Evolutionary conservation across 2,329 filamentous ascomycete species (phyloP), one percentile per base, ranked within the genome.

Genomic region (Trichoderma sp.): DNA sequence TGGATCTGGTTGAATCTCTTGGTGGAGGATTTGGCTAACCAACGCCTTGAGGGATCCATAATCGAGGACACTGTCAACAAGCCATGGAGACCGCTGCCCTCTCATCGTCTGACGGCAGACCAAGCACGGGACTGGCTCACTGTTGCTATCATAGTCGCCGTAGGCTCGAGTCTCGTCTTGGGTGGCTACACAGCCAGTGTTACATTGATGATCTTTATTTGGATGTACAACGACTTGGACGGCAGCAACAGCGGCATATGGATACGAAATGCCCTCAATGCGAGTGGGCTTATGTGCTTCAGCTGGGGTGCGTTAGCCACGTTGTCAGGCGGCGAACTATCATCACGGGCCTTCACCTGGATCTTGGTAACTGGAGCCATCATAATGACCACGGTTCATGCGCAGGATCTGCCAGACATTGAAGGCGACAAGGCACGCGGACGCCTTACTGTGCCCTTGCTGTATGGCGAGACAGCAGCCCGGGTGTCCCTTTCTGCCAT

Each of bases 151-250:
- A 73, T 75, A 5, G 7, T 74, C 3, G 71, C 72, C 2, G 59
- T 76, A 1, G 65, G 56, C 1, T 13, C 69, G 2, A 73, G 75
- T 53, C 2, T 59, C 1, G 13, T 66, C 0, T 21, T 74, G 2
- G 74, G 73, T 4, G 70, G 70, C 1, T 68, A 75, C 43, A 66
- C 53, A 8, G 74, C 75, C 0, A 72, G 73, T 29, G 62, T 72
- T 13, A 70, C 65, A 0, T 70, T 78, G 31, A 73, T 77, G 74
- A 62, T 68, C 1, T 49, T 78, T 5, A 53, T 76, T 24, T 77
- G 76, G 75, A 69, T 76, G 70, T 78, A 78, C 68, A 78, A 78
- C 59, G 76, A 78, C 33, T 72, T 78, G 1, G 74, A 75, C 21
- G 76, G 75, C 27, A 72, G 72, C 37, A 72, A 74, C 49, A 71